phyloP scores from a whole-genome alignment of 2,329 filamentous ascomycete species.

The Chalaropsis thielavioides region DNA sequence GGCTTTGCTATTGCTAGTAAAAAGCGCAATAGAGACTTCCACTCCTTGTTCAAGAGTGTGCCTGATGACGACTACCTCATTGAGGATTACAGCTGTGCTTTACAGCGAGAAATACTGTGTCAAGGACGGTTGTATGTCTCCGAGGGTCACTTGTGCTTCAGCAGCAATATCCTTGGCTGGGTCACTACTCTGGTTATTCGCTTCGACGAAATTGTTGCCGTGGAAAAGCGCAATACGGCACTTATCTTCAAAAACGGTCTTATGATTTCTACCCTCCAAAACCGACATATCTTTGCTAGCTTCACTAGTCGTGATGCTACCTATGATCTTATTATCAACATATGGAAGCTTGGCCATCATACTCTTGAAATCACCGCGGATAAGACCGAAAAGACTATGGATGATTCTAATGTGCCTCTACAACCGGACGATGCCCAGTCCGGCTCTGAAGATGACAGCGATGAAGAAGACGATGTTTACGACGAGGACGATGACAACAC shows the following conservation, averaged over 20 bases:
- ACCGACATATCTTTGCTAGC: conserved; percentile 90
- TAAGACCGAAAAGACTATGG: conserved; percentile 72
- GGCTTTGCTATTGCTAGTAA: conserved; percentile 94
- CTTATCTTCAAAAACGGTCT: conserved; percentile 94
- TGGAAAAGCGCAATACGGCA: conserved; percentile 93
- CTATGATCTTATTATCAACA: conserved; percentile 92
- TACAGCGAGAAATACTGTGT: conserved; percentile 88
- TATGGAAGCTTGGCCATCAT: conserved; percentile 95
- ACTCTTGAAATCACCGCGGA: conserved; percentile 83
- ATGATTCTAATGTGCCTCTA: conserved; percentile 23
- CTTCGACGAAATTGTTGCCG: conserved; percentile 92
- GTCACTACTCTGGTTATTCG: conserved; percentile 94
- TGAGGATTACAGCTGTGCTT: conserved; percentile 92
- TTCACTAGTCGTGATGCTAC: conserved; percentile 89
- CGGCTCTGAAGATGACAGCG: conserved; percentile 45
- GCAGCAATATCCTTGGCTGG: conserved; percentile 97
- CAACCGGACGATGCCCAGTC: conserved; percentile 35
- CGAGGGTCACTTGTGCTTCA: conserved; percentile 95
- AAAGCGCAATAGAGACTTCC: conserved; percentile 91
- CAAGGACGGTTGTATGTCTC: conserved; percentile 92
- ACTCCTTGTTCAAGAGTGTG: conserved; percentile 84
- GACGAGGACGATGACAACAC: conserved; percentile 69
- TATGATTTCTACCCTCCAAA: conserved; percentile 89
- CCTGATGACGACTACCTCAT: conserved; percentile 97
- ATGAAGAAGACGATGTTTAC: conserved; percentile 57